Conservation (phyloP, 2,329 filamentous ascomycete genomes). For the Diplodia seriata region DNA sequence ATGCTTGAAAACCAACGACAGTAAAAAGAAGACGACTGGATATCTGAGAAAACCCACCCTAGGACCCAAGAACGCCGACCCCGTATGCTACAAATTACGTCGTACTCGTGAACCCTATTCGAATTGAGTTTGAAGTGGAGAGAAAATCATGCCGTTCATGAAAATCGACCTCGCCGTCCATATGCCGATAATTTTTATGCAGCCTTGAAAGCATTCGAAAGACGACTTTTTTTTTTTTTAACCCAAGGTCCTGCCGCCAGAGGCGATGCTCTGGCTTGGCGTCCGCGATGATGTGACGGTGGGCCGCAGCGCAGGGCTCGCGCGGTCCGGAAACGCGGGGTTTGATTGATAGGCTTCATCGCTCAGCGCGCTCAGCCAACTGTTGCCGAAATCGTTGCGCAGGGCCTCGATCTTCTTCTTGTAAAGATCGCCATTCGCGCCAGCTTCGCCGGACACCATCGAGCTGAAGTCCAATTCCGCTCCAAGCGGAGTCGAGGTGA, state of each 20-base stretch:
- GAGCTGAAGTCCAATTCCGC: constrained; percentile 29
- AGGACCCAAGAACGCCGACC: constrained; percentile 28
- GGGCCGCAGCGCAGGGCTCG: constrained; percentile 43
- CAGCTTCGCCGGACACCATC: constrained; percentile 60
- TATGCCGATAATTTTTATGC: constrained; percentile 14
- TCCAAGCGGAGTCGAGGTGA: constrained; percentile 39
- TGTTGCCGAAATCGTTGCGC: constrained; percentile 82
- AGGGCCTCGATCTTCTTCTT: constrained; percentile 86
- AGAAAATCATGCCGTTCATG: constrained; percentile 32
- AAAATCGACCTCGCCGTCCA: constrained; percentile 15
- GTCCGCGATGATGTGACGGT: constrained; percentile 40
- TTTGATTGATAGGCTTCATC: constrained; percentile 65
- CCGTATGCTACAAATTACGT: constrained; percentile 32
- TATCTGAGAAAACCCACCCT: constrained; percentile 31
- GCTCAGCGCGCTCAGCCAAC: constrained; percentile 84
- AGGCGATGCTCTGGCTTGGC: constrained; percentile 50
- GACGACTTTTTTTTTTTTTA: constrained; percentile 38
- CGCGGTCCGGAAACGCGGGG: constrained; percentile 22
- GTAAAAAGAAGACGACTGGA: constrained; percentile 28
- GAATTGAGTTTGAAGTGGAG: constrained; percentile 23
- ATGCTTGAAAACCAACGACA: constrained; percentile 31
- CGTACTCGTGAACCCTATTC: constrained; percentile 26
- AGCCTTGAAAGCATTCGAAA: constrained; percentile 24
- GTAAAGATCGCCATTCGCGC: constrained; percentile 77
- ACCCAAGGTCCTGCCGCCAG: constrained; percentile 48